These are phyloP conservation scores for Tolypocladium pustulatum DNA, from an alignment of 2,329 filamentous ascomycete genomes.

Conservation along the genomic window DNA sequence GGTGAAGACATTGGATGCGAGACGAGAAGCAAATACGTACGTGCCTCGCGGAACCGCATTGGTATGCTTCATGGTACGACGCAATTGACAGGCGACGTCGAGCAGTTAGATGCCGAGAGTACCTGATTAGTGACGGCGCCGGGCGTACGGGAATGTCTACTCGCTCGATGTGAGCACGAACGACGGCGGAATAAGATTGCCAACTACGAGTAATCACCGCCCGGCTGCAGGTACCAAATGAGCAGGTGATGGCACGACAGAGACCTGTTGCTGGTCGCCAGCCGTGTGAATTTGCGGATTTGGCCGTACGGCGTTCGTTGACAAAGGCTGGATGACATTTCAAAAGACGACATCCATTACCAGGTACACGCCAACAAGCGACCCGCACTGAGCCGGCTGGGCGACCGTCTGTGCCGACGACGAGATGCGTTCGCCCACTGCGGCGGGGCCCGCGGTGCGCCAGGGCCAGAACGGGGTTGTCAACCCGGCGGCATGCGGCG, in stretches of 20 bases:
- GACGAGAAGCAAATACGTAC: neutral
- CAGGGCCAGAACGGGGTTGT: neutral
- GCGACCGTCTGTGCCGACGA: neutral
- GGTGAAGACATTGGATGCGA: neutral
- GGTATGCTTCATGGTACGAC: neutral
- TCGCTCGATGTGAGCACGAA: neutral
- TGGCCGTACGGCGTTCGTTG: too few relatives aligned
- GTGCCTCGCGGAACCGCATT: neutral
- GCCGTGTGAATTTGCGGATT: neutral
- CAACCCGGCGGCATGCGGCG: neutral
- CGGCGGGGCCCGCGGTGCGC: neutral
- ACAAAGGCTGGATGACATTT: too few relatives aligned
- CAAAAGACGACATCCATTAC: too few relatives aligned
- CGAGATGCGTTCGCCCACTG: constrained; percentile 1
- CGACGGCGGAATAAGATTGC: neutral
- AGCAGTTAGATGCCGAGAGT: neutral
- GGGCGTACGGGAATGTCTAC: neutral
- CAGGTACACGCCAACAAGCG: neutral
- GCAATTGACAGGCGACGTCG: neutral
- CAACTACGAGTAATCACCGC: too few relatives aligned
- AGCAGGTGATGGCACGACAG: neutral
- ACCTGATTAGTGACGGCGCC: too few relatives aligned
- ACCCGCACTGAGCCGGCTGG: neutral
- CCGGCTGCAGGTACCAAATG: neutral
- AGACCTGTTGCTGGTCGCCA: neutral